Evolutionary conservation across 257 asterid genomes (phyloP).

Genomic region (Oldenlandia corymbosa): DNA sequence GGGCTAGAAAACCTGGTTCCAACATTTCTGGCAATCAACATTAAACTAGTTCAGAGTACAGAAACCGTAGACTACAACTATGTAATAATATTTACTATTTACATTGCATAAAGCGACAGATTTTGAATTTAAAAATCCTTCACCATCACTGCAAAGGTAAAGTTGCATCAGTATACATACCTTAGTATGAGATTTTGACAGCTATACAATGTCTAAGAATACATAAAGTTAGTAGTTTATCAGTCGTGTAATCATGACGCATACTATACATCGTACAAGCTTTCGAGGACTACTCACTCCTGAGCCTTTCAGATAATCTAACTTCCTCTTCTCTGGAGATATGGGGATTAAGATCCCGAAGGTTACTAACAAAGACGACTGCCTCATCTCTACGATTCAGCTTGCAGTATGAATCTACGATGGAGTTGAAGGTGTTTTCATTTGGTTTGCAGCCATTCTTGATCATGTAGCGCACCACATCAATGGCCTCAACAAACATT

Average conservation of each 20-base stretch:
- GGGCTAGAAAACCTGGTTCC: too few species aligned
- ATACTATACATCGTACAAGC: background rate
- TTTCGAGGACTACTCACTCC: slow-evolving; percentile 20
- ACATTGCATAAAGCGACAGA: background rate
- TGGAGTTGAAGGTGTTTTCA: slow-evolving; percentile 69
- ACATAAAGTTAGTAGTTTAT: background rate
- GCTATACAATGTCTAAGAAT: background rate
- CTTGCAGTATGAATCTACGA: slow-evolving; percentile 74
- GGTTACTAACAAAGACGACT: slow-evolving; percentile 44
- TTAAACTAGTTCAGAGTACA: too few species aligned
- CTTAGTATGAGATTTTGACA: too few species aligned
- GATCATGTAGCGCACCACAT: slow-evolving; percentile 74
- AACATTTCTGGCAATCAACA: too few species aligned
- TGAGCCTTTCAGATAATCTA: slow-evolving; percentile 53
- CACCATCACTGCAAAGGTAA: background rate
- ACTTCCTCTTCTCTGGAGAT: slow-evolving; percentile 61
- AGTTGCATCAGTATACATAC: too few species aligned
- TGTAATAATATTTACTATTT: too few species aligned
- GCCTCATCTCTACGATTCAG: slow-evolving; percentile 72
- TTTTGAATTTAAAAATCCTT: background rate
- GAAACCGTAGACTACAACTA: too few species aligned
- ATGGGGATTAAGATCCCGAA: slow-evolving; percentile 60
- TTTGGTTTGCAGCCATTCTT: slow-evolving; percentile 79
- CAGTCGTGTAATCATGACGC: background rate
- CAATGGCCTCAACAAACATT: slow-evolving; percentile 81